phyloP scores from a whole-genome alignment of 352 stramenopile species.

The Pythium apleroticum region DNA sequence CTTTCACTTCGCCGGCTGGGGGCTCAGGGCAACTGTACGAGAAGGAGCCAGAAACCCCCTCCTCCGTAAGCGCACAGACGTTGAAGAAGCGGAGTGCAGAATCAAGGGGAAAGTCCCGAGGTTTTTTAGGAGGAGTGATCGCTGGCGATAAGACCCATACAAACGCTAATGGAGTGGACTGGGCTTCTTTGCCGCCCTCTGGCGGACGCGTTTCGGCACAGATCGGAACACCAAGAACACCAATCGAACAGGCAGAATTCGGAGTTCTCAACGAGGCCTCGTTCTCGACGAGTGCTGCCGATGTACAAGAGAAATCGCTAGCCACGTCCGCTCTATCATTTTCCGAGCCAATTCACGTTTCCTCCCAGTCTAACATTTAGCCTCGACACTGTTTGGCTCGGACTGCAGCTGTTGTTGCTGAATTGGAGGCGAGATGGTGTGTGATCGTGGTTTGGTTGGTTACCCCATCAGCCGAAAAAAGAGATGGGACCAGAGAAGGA shows the following conservation, averaged over 20 bases:
- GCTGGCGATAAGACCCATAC: slow-evolving; percentile 12
- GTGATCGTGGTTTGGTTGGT: slow-evolving; percentile 29
- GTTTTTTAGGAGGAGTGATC: slow-evolving; percentile 43
- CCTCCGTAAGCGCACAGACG: slow-evolving; percentile 27
- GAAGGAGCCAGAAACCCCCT: slow-evolving; percentile 37
- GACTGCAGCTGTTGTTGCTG: slow-evolving; percentile 29
- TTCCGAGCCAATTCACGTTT: slow-evolving; percentile 31
- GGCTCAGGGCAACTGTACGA: slow-evolving; percentile 27
- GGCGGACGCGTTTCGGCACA: slow-evolving; percentile 2
- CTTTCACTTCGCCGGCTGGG: slow-evolving; percentile 22
- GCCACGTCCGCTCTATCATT: not conserved
- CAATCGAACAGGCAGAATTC: slow-evolving; percentile 16
- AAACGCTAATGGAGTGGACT: slow-evolving; percentile 24
- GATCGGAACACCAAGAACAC: slow-evolving; percentile 13
- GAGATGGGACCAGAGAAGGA: slow-evolving; percentile 35
- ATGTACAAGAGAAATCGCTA: not conserved
- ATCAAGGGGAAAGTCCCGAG: slow-evolving; percentile 38
- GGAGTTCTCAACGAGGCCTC: slow-evolving; percentile 18
- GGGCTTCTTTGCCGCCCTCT: slow-evolving; percentile 13
- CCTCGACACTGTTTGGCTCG: slow-evolving; percentile 16
- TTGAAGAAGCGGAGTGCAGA: slow-evolving; percentile 40
- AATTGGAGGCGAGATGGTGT: slow-evolving; percentile 34
- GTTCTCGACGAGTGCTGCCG: not conserved
- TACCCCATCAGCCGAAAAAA: slow-evolving; percentile 39
- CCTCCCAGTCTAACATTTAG: slow-evolving; percentile 25